Percentiles rank a stretch among this genome's conserved stretches.
Conservation (phyloP, 176 grass and related monocot species). For the Otatea glauca region DNA sequence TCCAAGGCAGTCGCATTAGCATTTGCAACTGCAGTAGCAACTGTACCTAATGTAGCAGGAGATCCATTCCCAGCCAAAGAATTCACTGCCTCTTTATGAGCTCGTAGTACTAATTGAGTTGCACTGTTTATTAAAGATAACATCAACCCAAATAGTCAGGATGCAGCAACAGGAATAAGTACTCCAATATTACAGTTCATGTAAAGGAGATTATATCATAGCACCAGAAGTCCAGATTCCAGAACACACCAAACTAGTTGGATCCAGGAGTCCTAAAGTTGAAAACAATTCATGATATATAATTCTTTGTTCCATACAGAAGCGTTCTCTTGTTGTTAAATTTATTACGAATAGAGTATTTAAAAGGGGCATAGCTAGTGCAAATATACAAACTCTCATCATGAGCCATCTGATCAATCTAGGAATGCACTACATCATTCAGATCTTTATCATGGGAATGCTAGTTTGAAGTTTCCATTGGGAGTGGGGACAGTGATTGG, state of each 20-base stretch:
- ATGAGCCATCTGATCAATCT: background rate
- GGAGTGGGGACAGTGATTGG: background rate
- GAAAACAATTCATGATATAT: conserved; percentile 9
- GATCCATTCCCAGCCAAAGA: conserved; percentile 80
- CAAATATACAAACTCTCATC: conserved; percentile 23
- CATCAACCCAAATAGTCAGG: conserved; percentile 21
- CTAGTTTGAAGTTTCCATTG: conserved; percentile 2
- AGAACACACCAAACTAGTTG: background rate
- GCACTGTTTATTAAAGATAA: conserved; percentile 62
- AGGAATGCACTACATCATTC: conserved; percentile 4
- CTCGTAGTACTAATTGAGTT: conserved; percentile 82
- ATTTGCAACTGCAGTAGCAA: conserved; percentile 92
- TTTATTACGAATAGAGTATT: background rate
- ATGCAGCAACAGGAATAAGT: conserved; percentile 16
- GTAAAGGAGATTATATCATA: background rate
- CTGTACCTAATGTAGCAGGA: conserved; percentile 72
- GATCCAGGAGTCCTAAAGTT: background rate
- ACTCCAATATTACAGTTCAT: conserved; percentile 6
- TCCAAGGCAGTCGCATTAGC: conserved; percentile 89
- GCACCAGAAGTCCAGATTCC: background rate
- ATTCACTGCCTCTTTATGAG: conserved; percentile 96
- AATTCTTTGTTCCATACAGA: background rate
- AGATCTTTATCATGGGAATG: background rate
- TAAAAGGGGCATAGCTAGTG: background rate
- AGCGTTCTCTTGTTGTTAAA: background rate